phyloP scores from a whole-genome alignment of 495 filamentous ascomycete genomes.

The Trichodelitschia bisporula region DNA sequence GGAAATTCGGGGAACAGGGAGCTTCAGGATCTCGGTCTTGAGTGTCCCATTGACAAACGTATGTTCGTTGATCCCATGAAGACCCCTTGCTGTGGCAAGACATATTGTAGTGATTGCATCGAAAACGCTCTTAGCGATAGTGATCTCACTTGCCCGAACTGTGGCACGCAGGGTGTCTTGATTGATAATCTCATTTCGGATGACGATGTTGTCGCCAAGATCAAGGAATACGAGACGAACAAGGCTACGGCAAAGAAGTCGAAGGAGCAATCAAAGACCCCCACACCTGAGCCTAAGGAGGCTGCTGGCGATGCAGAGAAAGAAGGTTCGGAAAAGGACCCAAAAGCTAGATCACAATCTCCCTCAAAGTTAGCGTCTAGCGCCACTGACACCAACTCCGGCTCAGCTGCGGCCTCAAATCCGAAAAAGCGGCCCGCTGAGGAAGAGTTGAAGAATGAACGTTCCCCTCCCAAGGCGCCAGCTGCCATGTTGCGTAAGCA shows the following conservation, averaged over 20 bases:
- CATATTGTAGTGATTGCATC: constrained; percentile 98
- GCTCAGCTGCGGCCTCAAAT: constrained; percentile 6
- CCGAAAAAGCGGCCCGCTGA: constrained; percentile 67
- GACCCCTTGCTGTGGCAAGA: constrained; percentile 91
- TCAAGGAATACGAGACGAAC: constrained; percentile 54
- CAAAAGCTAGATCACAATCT: too few relatives aligned
- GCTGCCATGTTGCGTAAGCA: constrained; percentile 18
- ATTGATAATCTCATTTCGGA: constrained; percentile 77
- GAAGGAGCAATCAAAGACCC: constrained; percentile 24
- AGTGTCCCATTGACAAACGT: constrained; percentile 87
- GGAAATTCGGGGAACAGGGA: constrained; percentile 52
- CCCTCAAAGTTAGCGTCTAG: too few relatives aligned
- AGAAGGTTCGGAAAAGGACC: too few relatives aligned
- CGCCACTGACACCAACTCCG: neutral
- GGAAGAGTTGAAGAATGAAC: constrained; percentile 37
- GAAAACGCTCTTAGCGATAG: constrained; percentile 90
- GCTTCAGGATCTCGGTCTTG: constrained; percentile 61
- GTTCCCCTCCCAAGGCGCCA: constrained; percentile 28
- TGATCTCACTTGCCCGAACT: constrained; percentile 87
- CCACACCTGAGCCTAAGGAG: constrained; percentile 8
- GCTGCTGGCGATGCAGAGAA: neutral
- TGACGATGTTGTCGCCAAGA: constrained; percentile 48
- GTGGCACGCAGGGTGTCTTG: constrained; percentile 67
- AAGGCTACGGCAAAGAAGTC: constrained; percentile 29
- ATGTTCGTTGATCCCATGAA: constrained; percentile 94